Base-by-base conservation (phyloP, 2,329 filamentous ascomycete genomes). In the Helminthosporium solani region DNA sequence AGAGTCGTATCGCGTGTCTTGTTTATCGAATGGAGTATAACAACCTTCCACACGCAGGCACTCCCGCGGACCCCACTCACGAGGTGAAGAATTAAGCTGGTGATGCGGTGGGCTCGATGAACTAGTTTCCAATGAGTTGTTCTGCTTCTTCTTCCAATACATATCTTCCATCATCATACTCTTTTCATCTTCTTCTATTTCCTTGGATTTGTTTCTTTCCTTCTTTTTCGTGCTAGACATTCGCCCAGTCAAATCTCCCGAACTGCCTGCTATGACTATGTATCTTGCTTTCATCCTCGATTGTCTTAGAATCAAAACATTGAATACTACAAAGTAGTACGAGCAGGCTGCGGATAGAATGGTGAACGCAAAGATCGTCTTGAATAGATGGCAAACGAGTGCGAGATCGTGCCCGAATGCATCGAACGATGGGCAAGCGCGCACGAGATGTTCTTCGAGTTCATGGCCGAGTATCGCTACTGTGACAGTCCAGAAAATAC, bases 381-480 rank as follows among this genome's bases (percentile, higher is more conserved):
- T 49, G 23, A 33, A 46, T 2, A 49, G 25, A 4, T 40, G 30
- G 33, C 47, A 49, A 4, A 49, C 47, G 8, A 49, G 19, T n/a
- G 37, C 31, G 16, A 46, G 15, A 18, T 46, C 42, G 16, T 35
- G 33, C 2, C 42, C 42, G 18, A 49, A 42, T 5, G 37, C 30
- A 19, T 42, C 19, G 4, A 15, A 2, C 15, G 43, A 34, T 1
- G 47, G 47, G 31, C 47, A 50, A n/a, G n/a, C 5, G 5, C 3
- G 23, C 14, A 33, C 28, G 3, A 46, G 25, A 23, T 50, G 47
- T 2, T 37, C 39, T 16, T 27, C 38, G 27, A 50, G 42, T 19
- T 50, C 42, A 21, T 46, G 15, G 25, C 37, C 39, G 4, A 46
- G 39, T n/a, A 43, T 15, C 14, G 33, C 37, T 14, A 43, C 8